Base-by-base conservation (phyloP, 78 protist genomes). In the Polysphondylium violaceum region DNA sequence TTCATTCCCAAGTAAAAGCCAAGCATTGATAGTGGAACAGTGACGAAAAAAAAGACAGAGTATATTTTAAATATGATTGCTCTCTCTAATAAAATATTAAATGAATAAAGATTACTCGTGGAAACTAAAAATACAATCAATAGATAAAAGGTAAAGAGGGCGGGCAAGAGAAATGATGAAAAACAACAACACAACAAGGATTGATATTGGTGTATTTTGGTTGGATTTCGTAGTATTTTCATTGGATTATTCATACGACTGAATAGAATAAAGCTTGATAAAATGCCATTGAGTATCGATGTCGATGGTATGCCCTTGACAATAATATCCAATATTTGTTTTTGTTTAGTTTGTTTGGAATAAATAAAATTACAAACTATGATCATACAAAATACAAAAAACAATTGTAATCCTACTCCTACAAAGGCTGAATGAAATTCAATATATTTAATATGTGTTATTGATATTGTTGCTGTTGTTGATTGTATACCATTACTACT, bases 381-480 rank as follows among this genome's bases (percentile, higher is more conserved):
- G 6, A 36, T 36, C 17, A 64, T 21, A 7, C 31, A 5, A 36
- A 64, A 64, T 19, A 64, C n/a, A 36, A 36, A 25, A 64, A 64
- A 64, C 16, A 64, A 64, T 36, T 64, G 72, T 21, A 36, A 23
- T 29, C 72, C 72, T 23, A 64, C 17, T 3, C 40, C 19, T 14
- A 64, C n/a, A 21, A 64, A 17, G 19, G 72, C 31, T n/a, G 29
- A 35, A 38, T 36, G 38, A n/a, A 64, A 64, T 35, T 64, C 72
- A 8, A 36, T 36, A 38, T 64, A 64, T 64, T 38, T 64, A 19
- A 36, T 29, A 25, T 21, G 14, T 21, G 3, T 64, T 12, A 64
- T 25, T 64, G 38, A 64, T 31, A 31, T 16, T 60, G 4, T 11
- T 9, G 29, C 29, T 21, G 7, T 63, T 63, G 71, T 63, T 35